Evolutionary conservation across 148 eudicot species (phyloP).

Genomic region (Camellia sinensis): DNA sequence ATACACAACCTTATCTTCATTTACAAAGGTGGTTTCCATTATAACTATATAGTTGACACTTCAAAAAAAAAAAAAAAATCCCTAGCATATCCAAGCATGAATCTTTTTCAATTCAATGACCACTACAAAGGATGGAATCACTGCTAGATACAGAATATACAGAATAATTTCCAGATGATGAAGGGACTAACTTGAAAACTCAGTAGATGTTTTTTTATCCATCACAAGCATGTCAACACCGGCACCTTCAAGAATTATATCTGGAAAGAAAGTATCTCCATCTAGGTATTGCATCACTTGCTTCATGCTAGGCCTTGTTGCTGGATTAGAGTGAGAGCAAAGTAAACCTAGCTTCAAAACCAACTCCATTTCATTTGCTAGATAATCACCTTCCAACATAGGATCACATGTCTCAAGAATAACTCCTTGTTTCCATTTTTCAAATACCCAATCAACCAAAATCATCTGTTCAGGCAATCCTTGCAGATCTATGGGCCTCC

Average conservation of each 20-base stretch:
- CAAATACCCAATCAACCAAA: slow-evolving; percentile 30
- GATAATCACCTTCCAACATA: slow-evolving; percentile 23
- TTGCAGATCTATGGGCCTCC: neutral
- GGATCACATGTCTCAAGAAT: slow-evolving; percentile 31
- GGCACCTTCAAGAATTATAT: slow-evolving; percentile 13
- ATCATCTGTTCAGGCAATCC: neutral
- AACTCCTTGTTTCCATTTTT: slow-evolving; percentile 29
- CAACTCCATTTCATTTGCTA: slow-evolving; percentile 28
- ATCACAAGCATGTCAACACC: neutral
- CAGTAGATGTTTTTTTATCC: neutral
- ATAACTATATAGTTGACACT: too few species aligned
- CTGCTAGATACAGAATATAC: neutral
- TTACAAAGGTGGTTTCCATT: too few species aligned
- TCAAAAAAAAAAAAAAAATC: too few species aligned
- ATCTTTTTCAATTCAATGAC: neutral
- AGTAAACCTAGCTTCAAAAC: slow-evolving; percentile 36
- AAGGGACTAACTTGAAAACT: neutral
- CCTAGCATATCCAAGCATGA: neutral
- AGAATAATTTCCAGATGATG: neutral
- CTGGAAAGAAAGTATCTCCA: slow-evolving; percentile 14
- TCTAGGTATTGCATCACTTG: slow-evolving; percentile 34
- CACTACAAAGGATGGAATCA: neutral
- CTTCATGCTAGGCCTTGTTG: slow-evolving; percentile 40
- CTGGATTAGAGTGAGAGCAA: slow-evolving; percentile 34
- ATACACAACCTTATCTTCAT: too few species aligned